Evolutionary conservation across 176 grass and related monocot genomes (phyloP).

Genomic region (Calamus simplicifolius): DNA sequence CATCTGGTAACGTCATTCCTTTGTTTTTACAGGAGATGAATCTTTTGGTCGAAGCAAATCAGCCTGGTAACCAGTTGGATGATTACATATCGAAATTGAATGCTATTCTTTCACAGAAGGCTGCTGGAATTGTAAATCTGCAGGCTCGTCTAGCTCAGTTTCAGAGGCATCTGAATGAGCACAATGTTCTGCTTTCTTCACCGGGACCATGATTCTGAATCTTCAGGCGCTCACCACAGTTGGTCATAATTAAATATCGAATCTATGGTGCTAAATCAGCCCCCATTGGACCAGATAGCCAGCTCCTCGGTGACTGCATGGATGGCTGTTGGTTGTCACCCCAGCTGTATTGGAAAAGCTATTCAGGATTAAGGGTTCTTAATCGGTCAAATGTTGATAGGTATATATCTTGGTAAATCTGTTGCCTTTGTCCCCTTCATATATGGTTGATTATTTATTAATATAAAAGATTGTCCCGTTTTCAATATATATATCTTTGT

Average conservation of each 20-base stretch:
- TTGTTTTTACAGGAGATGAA: constrained; percentile 63
- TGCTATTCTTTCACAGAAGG: constrained; percentile 74
- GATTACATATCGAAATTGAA: constrained; percentile 66
- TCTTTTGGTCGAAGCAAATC: constrained; percentile 62
- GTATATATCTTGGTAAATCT: no score
- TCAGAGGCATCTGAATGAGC: constrained; percentile 68
- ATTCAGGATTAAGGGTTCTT: no score
- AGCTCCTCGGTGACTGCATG: no score
- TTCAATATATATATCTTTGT: no score
- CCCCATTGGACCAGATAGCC: no score
- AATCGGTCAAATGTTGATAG: no score
- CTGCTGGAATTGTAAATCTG: constrained; percentile 65
- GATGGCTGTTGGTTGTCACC: no score
- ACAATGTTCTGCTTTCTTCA: constrained; percentile 57
- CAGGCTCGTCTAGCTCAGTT: constrained; percentile 66
- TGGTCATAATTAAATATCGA: background rate
- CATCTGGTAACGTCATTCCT: background rate
- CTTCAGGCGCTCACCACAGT: no score
- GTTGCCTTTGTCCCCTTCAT: no score
- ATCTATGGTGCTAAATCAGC: background rate
- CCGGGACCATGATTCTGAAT: constrained; percentile 31
- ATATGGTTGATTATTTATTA: no score
- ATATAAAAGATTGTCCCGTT: no score
- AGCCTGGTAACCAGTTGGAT: constrained; percentile 78
- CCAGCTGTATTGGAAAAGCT: no score